Evolutionary conservation across 1,139 yeast genomes (phyloP).

Genomic region (Yamadazyma buinensis): DNA sequence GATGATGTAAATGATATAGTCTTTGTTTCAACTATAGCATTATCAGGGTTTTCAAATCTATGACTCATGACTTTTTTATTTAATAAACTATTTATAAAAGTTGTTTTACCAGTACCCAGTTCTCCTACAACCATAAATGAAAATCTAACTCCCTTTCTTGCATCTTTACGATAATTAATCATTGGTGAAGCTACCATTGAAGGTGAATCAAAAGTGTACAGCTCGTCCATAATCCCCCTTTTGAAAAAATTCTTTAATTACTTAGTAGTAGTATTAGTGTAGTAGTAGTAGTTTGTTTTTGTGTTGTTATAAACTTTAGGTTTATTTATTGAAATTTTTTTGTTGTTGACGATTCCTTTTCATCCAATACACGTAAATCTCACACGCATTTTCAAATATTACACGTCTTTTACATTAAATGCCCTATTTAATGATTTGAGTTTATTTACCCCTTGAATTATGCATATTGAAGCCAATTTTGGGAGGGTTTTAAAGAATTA

Average conservation of each 20-base stretch:
- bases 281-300: too few relatives aligned
- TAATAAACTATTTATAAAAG: conserved; percentile 74
- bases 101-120: conserved; percentile 82
- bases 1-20: conserved; percentile 49
- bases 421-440: too few relatives aligned
- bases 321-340: too few relatives aligned
- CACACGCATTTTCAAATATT: conserved; percentile 2
- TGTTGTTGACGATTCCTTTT: neutral
- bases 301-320: too few relatives aligned
- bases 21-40: conserved; percentile 35
- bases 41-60: conserved; percentile 39
- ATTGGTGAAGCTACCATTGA: conserved; percentile 38
- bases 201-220: conserved; percentile 33
- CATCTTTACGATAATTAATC: conserved; percentile 61
- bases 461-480: too few relatives aligned
- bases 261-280: too few relatives aligned
- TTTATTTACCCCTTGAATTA: too few relatives aligned
- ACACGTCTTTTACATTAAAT: too few relatives aligned
- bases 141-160: conserved; percentile 81
- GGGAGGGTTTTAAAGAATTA: too few relatives aligned
- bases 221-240: conserved; percentile 12
- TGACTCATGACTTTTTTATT: conserved; percentile 61
- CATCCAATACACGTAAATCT: too few relatives aligned
- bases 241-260: too few relatives aligned
- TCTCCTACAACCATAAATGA: conserved; percentile 82